Conservation (phyloP, 192 early-diverging fungal species). For the Rhizophlyctis rosea region DNA sequence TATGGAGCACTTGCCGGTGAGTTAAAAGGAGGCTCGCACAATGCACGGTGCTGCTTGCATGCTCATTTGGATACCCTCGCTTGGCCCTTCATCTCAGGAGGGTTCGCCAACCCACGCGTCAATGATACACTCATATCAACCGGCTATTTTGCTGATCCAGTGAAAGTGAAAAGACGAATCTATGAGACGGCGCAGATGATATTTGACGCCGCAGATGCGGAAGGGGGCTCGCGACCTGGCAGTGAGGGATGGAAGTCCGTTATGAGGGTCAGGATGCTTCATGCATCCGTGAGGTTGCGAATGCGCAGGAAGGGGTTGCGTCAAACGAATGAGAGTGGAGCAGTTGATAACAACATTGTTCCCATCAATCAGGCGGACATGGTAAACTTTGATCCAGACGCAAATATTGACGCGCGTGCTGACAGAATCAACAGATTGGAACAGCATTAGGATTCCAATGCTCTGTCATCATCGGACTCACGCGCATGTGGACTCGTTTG, state of each 20-base stretch:
- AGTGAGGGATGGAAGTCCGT: conserved; percentile 25
- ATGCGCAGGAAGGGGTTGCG: neutral
- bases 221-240: conserved; percentile 8
- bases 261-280: conserved; percentile 21
- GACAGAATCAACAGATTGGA: conserved; percentile 16
- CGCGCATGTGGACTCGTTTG: conserved; percentile 26
- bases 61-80: neutral
- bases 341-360: neutral
- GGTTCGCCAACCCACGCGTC: conserved; percentile 27
- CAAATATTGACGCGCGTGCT: conserved; percentile 5
- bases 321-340: neutral
- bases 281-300: conserved; percentile 13
- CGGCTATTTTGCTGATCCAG: conserved; percentile 17
- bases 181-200: conserved; percentile 21
- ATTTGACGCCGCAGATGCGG: conserved; percentile 8
- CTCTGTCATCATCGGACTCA: conserved; percentile 25
- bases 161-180: conserved; percentile 12
- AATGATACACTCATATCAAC: conserved; percentile 19
- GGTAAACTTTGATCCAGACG: conserved; percentile 2
- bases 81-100: neutral
- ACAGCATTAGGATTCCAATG: conserved; percentile 16
- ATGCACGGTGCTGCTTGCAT: neutral
- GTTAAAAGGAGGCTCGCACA: neutral
- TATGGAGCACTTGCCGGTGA: conserved; percentile 19
- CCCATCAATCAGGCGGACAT: conserved; percentile 16